A percentile compares a stretch with the other conserved stretches of the same genome.
These are phyloP conservation scores for Erodium texanum DNA, from an alignment of 441 rosid genomes.

Conservation along the genomic window DNA sequence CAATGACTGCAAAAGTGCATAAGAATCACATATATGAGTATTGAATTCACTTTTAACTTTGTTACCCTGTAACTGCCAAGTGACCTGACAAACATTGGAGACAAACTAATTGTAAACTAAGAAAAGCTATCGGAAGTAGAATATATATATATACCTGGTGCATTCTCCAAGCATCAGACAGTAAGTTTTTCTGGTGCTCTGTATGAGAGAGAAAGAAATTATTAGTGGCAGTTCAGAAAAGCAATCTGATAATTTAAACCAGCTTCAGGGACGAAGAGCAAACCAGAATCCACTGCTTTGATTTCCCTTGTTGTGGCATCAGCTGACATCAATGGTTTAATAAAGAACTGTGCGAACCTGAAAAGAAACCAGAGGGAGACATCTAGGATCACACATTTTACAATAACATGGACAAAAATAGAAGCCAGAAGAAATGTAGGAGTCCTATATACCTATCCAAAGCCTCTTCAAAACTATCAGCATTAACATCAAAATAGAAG, in stretches of 20 bases:
- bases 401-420: slow-evolving; percentile 2
- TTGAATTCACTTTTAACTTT: not conserved
- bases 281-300: slow-evolving; percentile 92
- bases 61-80: no score
- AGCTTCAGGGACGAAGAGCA: slow-evolving; percentile 11
- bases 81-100: not conserved
- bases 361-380: slow-evolving; percentile 20
- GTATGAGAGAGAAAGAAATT: slow-evolving; percentile 19
- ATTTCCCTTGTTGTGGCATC: slow-evolving; percentile 88
- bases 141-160: slow-evolving; percentile 47
- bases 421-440: slow-evolving; percentile 10
- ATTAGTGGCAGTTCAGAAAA: slow-evolving; percentile 3
- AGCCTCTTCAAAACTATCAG: slow-evolving; percentile 73
- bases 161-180: slow-evolving; percentile 81
- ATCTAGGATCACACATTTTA: slow-evolving; percentile 11
- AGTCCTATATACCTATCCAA: slow-evolving; percentile 57
- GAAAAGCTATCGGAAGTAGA: not conserved
- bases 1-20: not conserved
- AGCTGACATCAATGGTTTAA: slow-evolving; percentile 83
- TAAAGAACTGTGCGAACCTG: slow-evolving; percentile 87
- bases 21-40: not conserved
- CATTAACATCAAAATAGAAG: slow-evolving; percentile 60
- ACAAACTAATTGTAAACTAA: not conserved
- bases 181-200: slow-evolving; percentile 87
- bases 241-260: not conserved